phyloP scores from a whole-genome alignment of 2,329 filamentous ascomycete species.

The Paraconiothyrium sp. region DNA sequence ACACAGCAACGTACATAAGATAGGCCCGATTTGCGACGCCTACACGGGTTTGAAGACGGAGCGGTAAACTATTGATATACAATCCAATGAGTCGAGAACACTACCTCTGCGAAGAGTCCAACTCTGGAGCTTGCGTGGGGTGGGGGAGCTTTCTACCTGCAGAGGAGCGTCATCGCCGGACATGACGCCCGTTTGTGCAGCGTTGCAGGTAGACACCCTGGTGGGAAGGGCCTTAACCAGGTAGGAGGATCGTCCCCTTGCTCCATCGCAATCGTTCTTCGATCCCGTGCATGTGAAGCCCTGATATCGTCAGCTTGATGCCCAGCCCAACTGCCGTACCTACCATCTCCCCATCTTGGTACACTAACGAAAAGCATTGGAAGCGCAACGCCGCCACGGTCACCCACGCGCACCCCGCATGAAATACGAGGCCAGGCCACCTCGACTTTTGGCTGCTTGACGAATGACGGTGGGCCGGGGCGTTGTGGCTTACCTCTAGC shows the following conservation, averaged over 20 bases:
- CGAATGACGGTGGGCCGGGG: not conserved
- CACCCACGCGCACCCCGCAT: slow-evolving; percentile 2
- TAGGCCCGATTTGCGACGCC: not conserved
- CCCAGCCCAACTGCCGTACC: slow-evolving; percentile 8
- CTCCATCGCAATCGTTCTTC: too few species aligned
- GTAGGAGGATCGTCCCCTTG: too few species aligned
- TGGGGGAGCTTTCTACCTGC: not conserved
- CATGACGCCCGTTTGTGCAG: not conserved
- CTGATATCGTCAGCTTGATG: not conserved
- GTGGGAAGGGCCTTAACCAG: too few species aligned
- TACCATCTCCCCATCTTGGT: not conserved
- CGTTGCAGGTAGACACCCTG: not conserved
- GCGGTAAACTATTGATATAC: not conserved
- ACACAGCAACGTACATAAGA: not conserved
- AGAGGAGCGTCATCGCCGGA: not conserved
- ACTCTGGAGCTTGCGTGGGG: not conserved
- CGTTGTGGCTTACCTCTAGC: not conserved
- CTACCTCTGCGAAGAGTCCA: not conserved
- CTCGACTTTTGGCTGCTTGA: not conserved
- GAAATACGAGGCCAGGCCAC: not conserved
- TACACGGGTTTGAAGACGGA: not conserved
- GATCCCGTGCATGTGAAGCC: not conserved
- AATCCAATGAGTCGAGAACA: not conserved
- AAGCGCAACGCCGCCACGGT: not conserved
- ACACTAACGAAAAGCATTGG: not conserved